Percentiles rank a stretch among this genome's conserved stretches.
Evolutionary conservation across 2,329 filamentous ascomycete species (phyloP).

Genomic region (Bisporella sp.): DNA sequence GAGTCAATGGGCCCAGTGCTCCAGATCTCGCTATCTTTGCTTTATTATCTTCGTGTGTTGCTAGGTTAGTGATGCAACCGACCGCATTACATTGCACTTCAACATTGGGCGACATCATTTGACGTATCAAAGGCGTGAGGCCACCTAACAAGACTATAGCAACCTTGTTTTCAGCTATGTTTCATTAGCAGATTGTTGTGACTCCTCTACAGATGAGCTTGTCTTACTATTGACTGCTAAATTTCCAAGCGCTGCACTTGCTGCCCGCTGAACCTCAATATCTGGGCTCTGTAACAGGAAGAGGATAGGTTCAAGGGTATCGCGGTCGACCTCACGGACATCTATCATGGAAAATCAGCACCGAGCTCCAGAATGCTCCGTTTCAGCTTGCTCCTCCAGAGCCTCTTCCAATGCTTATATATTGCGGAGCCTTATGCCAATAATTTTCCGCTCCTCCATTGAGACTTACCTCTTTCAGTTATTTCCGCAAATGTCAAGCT

Average conservation of each 20-base stretch:
- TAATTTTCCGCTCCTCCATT: not conserved
- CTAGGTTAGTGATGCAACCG: conserved; percentile 96
- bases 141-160: conserved; percentile 90
- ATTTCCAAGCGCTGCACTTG: conserved; percentile 92
- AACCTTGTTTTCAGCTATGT: conserved; percentile 92
- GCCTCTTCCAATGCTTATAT: too few species aligned
- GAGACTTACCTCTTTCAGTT: conserved; percentile 79
- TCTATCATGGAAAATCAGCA: conserved; percentile 46
- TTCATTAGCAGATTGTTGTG: conserved; percentile 35
- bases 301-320: conserved; percentile 92
- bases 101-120: conserved; percentile 97
- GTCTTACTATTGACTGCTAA: conserved; percentile 89
- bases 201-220: not conserved
- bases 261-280: conserved; percentile 93
- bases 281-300: conserved; percentile 92
- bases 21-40: conserved; percentile 96
- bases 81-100: conserved; percentile 99
- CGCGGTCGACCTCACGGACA: conserved; percentile 90
- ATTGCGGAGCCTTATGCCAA: too few species aligned
- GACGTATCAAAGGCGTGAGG: conserved; percentile 83
- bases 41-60: conserved; percentile 98
- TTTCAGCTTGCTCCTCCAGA: too few species aligned
- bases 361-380: too few species aligned
- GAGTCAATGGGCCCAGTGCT: conserved; percentile 82
- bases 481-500: conserved; percentile 99